Base-by-base conservation (phyloP, 805 yeast species). In the Kodamaea neixiangensis region DNA sequence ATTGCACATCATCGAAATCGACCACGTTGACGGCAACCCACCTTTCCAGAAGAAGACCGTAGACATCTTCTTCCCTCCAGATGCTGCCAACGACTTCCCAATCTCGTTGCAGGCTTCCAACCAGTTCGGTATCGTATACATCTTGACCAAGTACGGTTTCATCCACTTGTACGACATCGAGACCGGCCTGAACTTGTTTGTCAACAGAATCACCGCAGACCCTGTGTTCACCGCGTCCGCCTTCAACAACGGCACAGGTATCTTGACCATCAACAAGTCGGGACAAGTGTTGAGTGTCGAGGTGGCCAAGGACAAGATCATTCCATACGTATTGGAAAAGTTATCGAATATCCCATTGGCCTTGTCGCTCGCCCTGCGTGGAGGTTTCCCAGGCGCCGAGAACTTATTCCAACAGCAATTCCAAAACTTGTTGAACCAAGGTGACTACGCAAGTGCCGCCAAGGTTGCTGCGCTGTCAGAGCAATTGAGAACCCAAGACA, bases 341-440 rank as follows among this genome's bases (percentile, higher is more conserved):
- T 79, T 94, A 55, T 85, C 93, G 48, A 93, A 94, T 65, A 90
- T 93, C 29, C 80, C 86, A 18, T 77, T 94, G 62, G 99, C 97
- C 2, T 77, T 94, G 54, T 78, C 90, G 9, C 81, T 94, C 57
- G 96, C 98, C 21, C 82, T 97, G 3, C 87, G 98, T 70, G 97
- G 97, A 64, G 97, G 97, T 1, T 82, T 94, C 63, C 94, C 97
- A 40, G 99, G 99, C 58, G 99, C 98, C 45, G 99, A 94, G 68
- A 85, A 84, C 62, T 78, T 94, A 56, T 92, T 94, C 71, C 74
- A 79, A 53, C 96, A 91, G 72, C 98, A 93, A 72, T 94, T 94
- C 74, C 96, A 91, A 64, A 84, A 85, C 67, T 80, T 86, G 61
- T 78, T 94, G 62, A 81, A 83, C 57, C 83, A 84, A 59, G 97